Conservation (phyloP, 257 asterid species). For the Fraxinus americana region DNA sequence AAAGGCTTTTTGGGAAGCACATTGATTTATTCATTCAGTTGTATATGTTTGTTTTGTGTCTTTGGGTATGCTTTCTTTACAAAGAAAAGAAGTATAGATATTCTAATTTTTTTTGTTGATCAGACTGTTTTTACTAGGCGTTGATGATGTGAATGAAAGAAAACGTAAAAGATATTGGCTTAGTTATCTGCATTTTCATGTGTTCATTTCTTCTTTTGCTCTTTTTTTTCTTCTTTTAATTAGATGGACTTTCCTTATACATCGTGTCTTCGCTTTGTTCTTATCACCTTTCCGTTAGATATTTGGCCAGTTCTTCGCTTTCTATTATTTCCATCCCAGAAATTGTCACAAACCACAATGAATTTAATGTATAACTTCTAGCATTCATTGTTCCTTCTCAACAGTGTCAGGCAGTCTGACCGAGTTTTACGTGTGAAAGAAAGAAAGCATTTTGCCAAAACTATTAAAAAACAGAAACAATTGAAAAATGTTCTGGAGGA, state of each 20-base stretch:
- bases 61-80: background rate
- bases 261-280: background rate
- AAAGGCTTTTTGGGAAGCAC: background rate
- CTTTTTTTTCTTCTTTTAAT: background rate
- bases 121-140: background rate
- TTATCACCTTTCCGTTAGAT: background rate
- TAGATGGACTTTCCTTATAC: background rate
- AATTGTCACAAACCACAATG: background rate
- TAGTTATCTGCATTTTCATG: slow-evolving; percentile 12
- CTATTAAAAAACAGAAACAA: slow-evolving; percentile 52
- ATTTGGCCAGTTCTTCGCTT: background rate
- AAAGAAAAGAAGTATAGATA: background rate
- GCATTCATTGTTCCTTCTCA: slow-evolving; percentile 13
- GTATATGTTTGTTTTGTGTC: background rate
- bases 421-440: slow-evolving; percentile 48
- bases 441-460: slow-evolving; percentile 44
- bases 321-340: background rate
- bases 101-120: background rate
- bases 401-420: slow-evolving; percentile 38
- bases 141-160: background rate
- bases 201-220: background rate
- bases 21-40: background rate
- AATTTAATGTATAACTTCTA: slow-evolving; percentile 9
- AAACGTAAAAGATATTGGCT: background rate
- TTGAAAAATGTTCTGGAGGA: slow-evolving; percentile 45